Base-by-base conservation (phyloP, 1,139 yeast genomes). In the Candida pseudoviswanathii region DNA sequence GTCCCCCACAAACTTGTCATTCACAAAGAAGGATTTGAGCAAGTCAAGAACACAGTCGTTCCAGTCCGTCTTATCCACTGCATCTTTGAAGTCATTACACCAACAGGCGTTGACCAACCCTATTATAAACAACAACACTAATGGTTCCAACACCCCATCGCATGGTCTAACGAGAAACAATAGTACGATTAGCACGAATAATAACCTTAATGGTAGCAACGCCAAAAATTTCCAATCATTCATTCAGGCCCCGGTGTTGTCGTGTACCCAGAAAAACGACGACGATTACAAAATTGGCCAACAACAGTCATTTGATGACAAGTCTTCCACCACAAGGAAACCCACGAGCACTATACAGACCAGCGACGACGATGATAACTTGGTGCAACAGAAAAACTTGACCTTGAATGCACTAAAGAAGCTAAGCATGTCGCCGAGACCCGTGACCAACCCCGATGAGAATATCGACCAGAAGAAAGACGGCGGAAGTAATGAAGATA, bases 61-160 rank as follows among this genome's bases (percentile, higher is more conserved):
- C 44, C 88, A 82, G 60, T 79, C 84, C 45, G 86, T 82, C n/a
- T 68, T 84, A 49, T 81, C 86, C 33, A 77, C 84, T 26, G 84
- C 84, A 3, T 82, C 87, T 1, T 64, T 82, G 37, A 77, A 78
- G 59, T 78, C 83, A 29, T 61, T 75, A 49, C 71, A 68, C 46
- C 76, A 70, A 49, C 70, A 67, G 50, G 64, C 55, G 25, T 44
- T 52, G 33, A 38, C 53, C 8, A 29, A 48, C 22, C 33, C 51
- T 3, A 41, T 41, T 5, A 36, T 32, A 31, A 29, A 24, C 25
- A 38, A 41, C 6, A 46, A 32, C 7, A 43, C 40, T 8, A 34
- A 11, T 45, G 54, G 52, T 43, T 52, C 45, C 39, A 54, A 45
- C 49, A 54, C 56, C 29, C 50, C 54, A 48, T 52, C 49, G 43